Evolutionary conservation across 2,329 filamentous ascomycete genomes (phyloP).

Genomic region (Hypoxylon sp.): DNA sequence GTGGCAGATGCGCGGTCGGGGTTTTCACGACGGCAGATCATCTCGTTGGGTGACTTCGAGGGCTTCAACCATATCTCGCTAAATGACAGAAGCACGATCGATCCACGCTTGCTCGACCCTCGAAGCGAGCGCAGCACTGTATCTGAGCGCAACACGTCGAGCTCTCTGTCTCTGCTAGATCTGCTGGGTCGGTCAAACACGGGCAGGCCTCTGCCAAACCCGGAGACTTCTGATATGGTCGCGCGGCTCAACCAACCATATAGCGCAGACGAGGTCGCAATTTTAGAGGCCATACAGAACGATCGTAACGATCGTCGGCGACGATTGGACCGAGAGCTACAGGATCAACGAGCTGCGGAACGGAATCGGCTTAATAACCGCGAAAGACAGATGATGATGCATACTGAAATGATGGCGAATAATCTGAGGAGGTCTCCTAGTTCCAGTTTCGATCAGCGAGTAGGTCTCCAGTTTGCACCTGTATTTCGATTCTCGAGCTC

Average conservation of each 20-base stretch:
- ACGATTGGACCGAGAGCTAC: conserved; percentile 52
- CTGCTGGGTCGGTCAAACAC: conserved; percentile 49
- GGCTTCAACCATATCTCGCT: conserved; percentile 68
- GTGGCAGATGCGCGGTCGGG: conserved; percentile 78
- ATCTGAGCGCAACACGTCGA: conserved; percentile 54
- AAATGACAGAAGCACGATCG: conserved; percentile 66
- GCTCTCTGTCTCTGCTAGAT: conserved; percentile 51
- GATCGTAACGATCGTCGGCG: conserved; percentile 65
- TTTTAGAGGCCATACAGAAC: conserved; percentile 67
- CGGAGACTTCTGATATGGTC: conserved; percentile 51
- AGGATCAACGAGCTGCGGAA: conserved; percentile 38
- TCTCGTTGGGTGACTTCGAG: conserved; percentile 71
- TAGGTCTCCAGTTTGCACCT: conserved; percentile 42
- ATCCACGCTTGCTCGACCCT: conserved; percentile 63
- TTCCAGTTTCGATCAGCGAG: conserved; percentile 50
- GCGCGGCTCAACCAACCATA: conserved; percentile 64
- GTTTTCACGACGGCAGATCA: conserved; percentile 74
- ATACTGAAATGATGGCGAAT: background rate
- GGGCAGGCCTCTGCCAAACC: conserved; percentile 46
- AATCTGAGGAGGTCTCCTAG: conserved; percentile 44
- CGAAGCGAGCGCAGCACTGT: conserved; percentile 55
- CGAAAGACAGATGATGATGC: background rate
- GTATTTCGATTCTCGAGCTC: conserved; percentile 23
- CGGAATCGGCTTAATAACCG: background rate
- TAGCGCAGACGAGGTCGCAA: conserved; percentile 65